Conservation (phyloP, 2,329 filamentous ascomycete species). For the Fusarium pseudocircinatum region DNA sequence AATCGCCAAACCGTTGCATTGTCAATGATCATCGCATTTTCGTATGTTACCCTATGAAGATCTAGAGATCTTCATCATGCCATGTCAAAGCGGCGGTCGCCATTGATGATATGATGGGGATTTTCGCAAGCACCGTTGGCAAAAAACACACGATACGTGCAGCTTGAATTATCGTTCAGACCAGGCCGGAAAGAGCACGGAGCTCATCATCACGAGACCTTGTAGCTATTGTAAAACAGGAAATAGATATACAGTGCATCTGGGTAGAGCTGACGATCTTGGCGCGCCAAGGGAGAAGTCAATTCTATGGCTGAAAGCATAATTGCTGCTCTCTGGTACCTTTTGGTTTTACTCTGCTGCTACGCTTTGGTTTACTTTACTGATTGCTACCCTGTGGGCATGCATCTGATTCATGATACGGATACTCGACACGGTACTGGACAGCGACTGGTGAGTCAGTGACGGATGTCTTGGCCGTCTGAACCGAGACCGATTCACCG, state of each 20-base stretch:
- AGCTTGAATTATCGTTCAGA: background rate
- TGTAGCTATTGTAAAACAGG: background rate
- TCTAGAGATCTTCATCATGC: background rate
- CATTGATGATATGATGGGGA: background rate
- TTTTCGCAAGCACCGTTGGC: background rate
- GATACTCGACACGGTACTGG: background rate
- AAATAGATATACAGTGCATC: slow-evolving; percentile 10
- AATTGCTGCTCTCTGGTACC: background rate
- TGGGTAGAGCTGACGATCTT: slow-evolving; percentile 20
- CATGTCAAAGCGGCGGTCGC: background rate
- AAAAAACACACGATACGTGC: background rate
- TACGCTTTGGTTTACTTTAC: too few species aligned
- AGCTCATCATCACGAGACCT: slow-evolving; percentile 2
- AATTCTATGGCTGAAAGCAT: slow-evolving; percentile 5
- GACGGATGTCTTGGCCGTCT: slow-evolving; percentile 5
- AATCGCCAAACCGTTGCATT: background rate
- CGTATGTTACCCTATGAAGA: background rate
- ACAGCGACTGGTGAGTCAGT: background rate
- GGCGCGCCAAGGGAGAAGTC: slow-evolving; percentile 9
- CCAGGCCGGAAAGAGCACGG: background rate
- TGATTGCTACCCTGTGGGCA: background rate
- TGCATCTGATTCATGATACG: background rate
- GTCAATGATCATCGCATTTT: background rate
- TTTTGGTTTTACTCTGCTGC: background rate
- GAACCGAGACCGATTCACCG: background rate